phyloP scores from a whole-genome alignment of 2,329 filamentous ascomycete genomes.

The Neoarthrinium moseri region DNA sequence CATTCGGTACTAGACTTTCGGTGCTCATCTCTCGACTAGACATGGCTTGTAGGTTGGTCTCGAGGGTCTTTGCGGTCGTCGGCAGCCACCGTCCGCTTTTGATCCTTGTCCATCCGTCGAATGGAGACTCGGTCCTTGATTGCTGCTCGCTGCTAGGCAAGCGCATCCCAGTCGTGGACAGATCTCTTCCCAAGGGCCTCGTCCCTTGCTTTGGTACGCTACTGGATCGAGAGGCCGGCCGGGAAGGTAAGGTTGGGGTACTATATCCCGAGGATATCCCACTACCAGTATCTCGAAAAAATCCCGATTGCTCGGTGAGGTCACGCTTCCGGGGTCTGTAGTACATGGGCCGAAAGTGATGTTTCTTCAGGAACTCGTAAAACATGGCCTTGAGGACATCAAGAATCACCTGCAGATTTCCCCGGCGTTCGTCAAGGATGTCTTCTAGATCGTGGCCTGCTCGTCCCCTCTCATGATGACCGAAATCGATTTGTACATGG shows the following conservation, averaged over 20 bases:
- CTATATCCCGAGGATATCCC: slow-evolving; percentile 12
- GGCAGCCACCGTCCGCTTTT: slow-evolving; percentile 27
- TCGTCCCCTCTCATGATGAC: slow-evolving; percentile 8
- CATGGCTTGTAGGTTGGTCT: too few relatives aligned
- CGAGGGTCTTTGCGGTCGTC: neutral
- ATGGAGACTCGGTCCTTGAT: slow-evolving; percentile 27
- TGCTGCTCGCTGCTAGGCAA: slow-evolving; percentile 35
- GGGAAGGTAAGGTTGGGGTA: slow-evolving; percentile 8
- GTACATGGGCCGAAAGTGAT: slow-evolving; percentile 62
- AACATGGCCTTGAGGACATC: slow-evolving; percentile 69
- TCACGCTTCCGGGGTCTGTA: slow-evolving; percentile 12
- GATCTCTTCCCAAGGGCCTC: slow-evolving; percentile 18
- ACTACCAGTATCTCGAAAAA: slow-evolving; percentile 4
- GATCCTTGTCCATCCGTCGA: slow-evolving; percentile 34
- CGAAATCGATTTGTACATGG: slow-evolving; percentile 64
- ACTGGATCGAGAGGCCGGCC: slow-evolving; percentile 1
- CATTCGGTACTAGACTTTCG: too few relatives aligned
- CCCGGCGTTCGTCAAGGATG: slow-evolving; percentile 44
- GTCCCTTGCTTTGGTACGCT: slow-evolving; percentile 2
- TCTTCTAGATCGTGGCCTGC: slow-evolving; percentile 30
- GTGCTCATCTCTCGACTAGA: too few relatives aligned
- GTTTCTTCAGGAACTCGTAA: slow-evolving; percentile 71
- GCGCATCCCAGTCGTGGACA: slow-evolving; percentile 28
- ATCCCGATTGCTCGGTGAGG: slow-evolving; percentile 1
- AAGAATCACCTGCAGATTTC: slow-evolving; percentile 52